These are phyloP conservation scores for Phialophora verrucosa DNA, from an alignment of 2,329 filamentous ascomycete species.

Conservation along the genomic window DNA sequence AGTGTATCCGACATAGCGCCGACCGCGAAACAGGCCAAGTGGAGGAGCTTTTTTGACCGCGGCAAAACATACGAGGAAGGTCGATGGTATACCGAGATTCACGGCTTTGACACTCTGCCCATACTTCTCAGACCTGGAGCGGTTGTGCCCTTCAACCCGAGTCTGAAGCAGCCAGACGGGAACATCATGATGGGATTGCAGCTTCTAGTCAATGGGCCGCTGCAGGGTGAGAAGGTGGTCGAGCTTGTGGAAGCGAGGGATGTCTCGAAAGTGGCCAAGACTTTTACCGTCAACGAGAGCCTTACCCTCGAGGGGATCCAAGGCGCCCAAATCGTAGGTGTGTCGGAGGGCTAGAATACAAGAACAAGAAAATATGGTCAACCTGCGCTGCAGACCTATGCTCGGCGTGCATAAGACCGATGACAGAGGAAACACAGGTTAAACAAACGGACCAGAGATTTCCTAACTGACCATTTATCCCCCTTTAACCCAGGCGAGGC, in stretches of 20 bases:
- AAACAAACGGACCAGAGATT: background rate
- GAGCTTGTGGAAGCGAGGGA: slow-evolving; percentile 20
- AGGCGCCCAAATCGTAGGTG: slow-evolving; percentile 6
- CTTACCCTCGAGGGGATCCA: slow-evolving; percentile 8
- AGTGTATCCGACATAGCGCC: slow-evolving; percentile 46
- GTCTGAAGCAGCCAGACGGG: slow-evolving; percentile 63
- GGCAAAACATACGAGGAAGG: slow-evolving; percentile 47
- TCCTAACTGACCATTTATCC: background rate
- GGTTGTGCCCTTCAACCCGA: slow-evolving; percentile 50
- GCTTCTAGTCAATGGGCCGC: slow-evolving; percentile 63
- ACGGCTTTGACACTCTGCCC: slow-evolving; percentile 64
- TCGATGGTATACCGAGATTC: slow-evolving; percentile 65
- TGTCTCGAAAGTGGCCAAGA: slow-evolving; percentile 10
- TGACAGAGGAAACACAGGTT: background rate
- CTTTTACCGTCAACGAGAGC: slow-evolving; percentile 1
- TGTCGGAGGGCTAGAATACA: slow-evolving; percentile 14
- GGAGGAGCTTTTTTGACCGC: slow-evolving; percentile 57
- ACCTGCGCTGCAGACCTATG: background rate
- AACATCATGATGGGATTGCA: slow-evolving; percentile 35
- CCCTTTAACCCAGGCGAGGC: background rate
- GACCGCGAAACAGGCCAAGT: slow-evolving; percentile 54
- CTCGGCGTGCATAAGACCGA: background rate
- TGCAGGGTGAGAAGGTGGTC: slow-evolving; percentile 57
- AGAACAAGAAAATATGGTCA: background rate
- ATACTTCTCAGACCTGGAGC: slow-evolving; percentile 64